Percentiles rank a stretch among this genome's conserved stretches.
Conservation (phyloP, 1,284 basidiomycete genomes). For the Mycocalia duriaeana region DNA sequence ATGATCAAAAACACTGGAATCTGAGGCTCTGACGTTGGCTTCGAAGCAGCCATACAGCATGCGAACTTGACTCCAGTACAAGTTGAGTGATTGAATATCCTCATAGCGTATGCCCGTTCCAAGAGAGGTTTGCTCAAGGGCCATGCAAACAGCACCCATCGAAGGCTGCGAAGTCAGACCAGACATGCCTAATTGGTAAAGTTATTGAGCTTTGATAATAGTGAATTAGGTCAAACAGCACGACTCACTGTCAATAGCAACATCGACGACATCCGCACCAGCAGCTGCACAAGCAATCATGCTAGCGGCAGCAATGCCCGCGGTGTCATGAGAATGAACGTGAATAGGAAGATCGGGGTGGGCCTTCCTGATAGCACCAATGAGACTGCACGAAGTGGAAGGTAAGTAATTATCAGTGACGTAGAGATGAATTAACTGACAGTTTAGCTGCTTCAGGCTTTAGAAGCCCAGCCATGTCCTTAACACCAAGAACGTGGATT, state of each 20-base stretch:
- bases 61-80: conserved; percentile 98
- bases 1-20: conserved; percentile 97
- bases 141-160: conserved; percentile 94
- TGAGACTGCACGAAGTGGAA: conserved; percentile 50
- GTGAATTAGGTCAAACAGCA: conserved; percentile 15
- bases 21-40: conserved; percentile 95
- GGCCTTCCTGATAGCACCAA: conserved; percentile 91
- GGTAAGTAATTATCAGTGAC: conserved; percentile 4
- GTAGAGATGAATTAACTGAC: conserved; percentile 36
- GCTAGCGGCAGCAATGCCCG: conserved; percentile 93
- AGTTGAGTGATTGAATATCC: conserved; percentile 95
- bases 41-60: conserved; percentile 96
- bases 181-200: conserved; percentile 75
- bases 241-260: conserved; percentile 90
- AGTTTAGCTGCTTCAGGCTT: conserved; percentile 92
- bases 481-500: conserved; percentile 96
- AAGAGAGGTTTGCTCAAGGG: conserved; percentile 91
- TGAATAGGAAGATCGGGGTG: conserved; percentile 98
- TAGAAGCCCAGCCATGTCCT: conserved; percentile 98
- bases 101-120: conserved; percentile 97
- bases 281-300: conserved; percentile 96
- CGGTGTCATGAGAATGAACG: conserved; percentile 99
- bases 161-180: conserved; percentile 97
- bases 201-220: conserved; percentile 5
- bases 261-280: conserved; percentile 96